Base-by-base conservation (phyloP, 2,329 filamentous ascomycete genomes). In the Talaromyces marneffei region DNA sequence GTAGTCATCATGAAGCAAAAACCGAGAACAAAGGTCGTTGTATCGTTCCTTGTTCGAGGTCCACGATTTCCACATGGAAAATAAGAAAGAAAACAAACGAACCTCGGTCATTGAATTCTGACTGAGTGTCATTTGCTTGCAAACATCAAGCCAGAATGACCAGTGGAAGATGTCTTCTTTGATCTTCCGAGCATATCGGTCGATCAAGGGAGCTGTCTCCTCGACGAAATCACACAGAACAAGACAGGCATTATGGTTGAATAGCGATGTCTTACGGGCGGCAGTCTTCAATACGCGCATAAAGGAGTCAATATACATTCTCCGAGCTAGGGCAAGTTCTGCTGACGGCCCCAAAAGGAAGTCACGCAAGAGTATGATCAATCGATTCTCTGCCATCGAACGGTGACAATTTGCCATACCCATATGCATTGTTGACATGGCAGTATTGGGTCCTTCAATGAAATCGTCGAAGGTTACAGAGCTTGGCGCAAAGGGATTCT, bases 51-150 rank as follows among this genome's bases (percentile, higher is more conserved):
- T 82, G 59, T 90, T 83, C 35, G 83, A 81, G 10, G 84, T 81
- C 63, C 94, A 81, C 1, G 86, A 85, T 62, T 88, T 85, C 92
- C 92, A 97, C 18, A 89, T 82, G 25, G 85, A 85, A 74, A 88
- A 96, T 55, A 96, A 75, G 70, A 96, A 90, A 2, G 91, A 87
- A 65, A 94, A 85, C 18, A 95, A 81, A 56, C 92, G 86, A 64
- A 96, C 89, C 74, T 96, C 92, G 0, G 91, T 94, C 80, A 95
- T 90, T 40, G 90, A 92, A 74, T 96, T 95, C 67, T 93, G 86
- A 60, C 91, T 94, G 63, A 87, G 82, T 68, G 92, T 82, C 79
- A 96, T 92, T 71, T 85, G 85, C 73, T 84, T 86, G 74, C 86
- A 92, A 4, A 93, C 91, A 0, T 87, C 83, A 42, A 94, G 79